Evolutionary conservation across 495 filamentous ascomycete genomes (phyloP).

Genomic region (Penicillium turbatum): DNA sequence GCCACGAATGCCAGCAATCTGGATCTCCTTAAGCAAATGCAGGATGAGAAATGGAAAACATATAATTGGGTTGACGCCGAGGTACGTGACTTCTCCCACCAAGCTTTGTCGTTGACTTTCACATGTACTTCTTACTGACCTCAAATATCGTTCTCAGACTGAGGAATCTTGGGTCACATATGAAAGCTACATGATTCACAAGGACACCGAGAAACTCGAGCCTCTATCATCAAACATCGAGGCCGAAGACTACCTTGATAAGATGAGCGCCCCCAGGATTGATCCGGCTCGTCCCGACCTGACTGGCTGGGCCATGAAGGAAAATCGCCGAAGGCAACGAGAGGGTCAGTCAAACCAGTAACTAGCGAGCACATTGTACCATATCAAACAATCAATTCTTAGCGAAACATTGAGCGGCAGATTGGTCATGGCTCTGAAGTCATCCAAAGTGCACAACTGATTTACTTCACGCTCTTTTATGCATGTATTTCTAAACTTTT

Average conservation of each 20-base stretch:
- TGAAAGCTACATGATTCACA: constrained; percentile 56
- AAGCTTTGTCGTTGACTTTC: background rate
- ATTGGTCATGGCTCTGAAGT: background rate
- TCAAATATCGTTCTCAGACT: constrained; percentile 34
- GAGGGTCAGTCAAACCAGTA: constrained; percentile 16
- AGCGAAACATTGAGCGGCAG: background rate
- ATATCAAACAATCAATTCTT: background rate
- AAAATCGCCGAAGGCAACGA: constrained; percentile 41
- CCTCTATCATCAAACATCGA: constrained; percentile 51
- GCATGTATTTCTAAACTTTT: background rate
- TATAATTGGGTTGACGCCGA: constrained; percentile 67
- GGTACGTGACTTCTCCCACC: constrained; percentile 29
- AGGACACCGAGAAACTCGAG: constrained; percentile 44
- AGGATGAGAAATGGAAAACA: constrained; percentile 64
- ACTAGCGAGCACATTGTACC: constrained; percentile 5
- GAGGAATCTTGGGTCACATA: constrained; percentile 60
- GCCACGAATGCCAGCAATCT: constrained; percentile 46
- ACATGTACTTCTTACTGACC: constrained; percentile 16
- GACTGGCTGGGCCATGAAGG: constrained; percentile 50
- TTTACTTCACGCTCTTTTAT: background rate
- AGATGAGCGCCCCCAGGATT: constrained; percentile 58
- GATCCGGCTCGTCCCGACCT: constrained; percentile 48
- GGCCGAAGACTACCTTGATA: constrained; percentile 58
- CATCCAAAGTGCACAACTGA: background rate
- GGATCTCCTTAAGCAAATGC: constrained; percentile 53